These are phyloP conservation scores for Dryadomyces sulphureus DNA, from an alignment of 2,329 filamentous ascomycete species.

Conservation along the genomic window DNA sequence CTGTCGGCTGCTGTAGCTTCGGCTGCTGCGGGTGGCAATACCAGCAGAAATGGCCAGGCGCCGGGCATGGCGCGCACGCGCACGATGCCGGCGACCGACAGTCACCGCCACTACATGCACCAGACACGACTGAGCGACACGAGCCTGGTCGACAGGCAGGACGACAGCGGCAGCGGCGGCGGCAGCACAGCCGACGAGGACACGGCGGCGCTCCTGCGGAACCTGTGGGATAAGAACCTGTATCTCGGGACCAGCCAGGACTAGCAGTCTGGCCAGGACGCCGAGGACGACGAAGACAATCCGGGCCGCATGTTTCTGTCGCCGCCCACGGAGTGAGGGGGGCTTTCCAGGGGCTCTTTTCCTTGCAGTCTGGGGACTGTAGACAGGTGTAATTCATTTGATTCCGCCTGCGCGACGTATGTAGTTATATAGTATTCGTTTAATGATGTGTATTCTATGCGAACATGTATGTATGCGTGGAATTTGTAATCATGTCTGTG, in stretches of 20 bases:
- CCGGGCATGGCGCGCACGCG: not conserved
- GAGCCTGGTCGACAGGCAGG: conserved; percentile 32
- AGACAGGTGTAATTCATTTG: not conserved
- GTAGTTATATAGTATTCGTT: not conserved
- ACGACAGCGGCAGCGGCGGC: conserved; percentile 29
- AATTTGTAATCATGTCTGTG: too few relatives aligned
- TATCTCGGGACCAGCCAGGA: conserved; percentile 42
- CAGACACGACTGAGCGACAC: conserved; percentile 32
- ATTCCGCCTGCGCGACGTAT: not conserved
- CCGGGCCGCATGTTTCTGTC: not conserved
- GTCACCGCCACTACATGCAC: conserved; percentile 13
- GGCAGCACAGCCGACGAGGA: too few relatives aligned
- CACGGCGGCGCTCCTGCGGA: conserved; percentile 35
- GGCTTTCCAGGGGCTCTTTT: not conserved
- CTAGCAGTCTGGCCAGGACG: conserved; percentile 15
- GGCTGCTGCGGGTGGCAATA: not conserved
- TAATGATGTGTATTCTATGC: not conserved
- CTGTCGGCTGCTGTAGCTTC: conserved; percentile 4
- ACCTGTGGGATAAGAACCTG: conserved; percentile 46
- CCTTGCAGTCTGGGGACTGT: not conserved
- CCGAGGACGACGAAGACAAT: not conserved
- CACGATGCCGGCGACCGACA: not conserved
- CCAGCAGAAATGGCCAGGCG: not conserved
- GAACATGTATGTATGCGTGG: not conserved
- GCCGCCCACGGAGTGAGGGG: not conserved